A percentile compares a stretch with the other conserved stretches of the same genome.
Conservation (phyloP, 768 basidiomycete genomes). For the Rhizopogon vulgaris region DNA sequence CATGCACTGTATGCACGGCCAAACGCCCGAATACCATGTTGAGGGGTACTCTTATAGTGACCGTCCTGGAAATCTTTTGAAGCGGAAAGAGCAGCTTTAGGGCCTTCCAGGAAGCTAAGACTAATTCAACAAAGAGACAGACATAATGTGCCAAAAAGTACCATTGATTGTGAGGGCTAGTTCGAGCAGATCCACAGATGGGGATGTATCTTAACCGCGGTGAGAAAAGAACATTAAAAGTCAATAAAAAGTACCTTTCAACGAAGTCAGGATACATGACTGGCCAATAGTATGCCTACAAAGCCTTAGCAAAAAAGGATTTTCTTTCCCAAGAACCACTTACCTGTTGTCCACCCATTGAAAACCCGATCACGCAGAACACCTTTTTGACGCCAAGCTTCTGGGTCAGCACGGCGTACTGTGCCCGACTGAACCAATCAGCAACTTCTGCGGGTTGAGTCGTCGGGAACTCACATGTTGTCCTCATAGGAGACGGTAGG, state of each 20-base stretch:
- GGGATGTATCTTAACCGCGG: conserved; percentile 35
- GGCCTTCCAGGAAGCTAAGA: conserved; percentile 52
- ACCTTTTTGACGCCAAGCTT: conserved; percentile 39
- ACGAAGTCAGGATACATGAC: conserved; percentile 50
- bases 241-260: conserved; percentile 29
- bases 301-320: background rate
- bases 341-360: conserved; percentile 54
- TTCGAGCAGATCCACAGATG: conserved; percentile 51
- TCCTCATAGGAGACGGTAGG: conserved; percentile 51
- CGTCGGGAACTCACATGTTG: conserved; percentile 38
- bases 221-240: background rate
- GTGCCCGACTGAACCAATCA: conserved; percentile 38
- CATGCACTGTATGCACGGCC: conserved; percentile 51
- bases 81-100: conserved; percentile 45
- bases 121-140: background rate
- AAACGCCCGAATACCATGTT: conserved; percentile 49
- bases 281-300: conserved; percentile 51
- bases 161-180: conserved; percentile 52
- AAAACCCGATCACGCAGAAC: conserved; percentile 46
- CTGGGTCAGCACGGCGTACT: conserved; percentile 46
- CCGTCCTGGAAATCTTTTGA: conserved; percentile 51
- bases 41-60: conserved; percentile 42
- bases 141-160: conserved; percentile 13
- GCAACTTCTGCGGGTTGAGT: background rate
- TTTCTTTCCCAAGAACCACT: background rate